These are phyloP conservation scores for Hyaloscypha variabilis DNA, from an alignment of 495 filamentous ascomycete species.

Conservation along the genomic window DNA sequence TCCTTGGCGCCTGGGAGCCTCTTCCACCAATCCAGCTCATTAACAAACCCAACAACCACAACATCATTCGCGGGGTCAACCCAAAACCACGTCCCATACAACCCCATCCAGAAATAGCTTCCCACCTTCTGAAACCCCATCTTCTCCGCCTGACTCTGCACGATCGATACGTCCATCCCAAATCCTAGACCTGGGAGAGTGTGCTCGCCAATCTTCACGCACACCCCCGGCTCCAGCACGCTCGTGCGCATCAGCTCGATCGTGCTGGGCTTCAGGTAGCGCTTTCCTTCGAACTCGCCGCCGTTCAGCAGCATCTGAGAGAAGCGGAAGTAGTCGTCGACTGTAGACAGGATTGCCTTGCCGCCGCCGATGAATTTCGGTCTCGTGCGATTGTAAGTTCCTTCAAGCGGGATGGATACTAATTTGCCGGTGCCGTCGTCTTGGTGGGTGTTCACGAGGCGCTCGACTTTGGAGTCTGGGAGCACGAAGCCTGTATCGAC, in stretches of 20 bases:
- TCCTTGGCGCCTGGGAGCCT: background rate
- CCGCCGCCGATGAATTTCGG: conserved; percentile 9
- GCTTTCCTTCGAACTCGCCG: conserved; percentile 13
- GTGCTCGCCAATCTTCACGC: background rate
- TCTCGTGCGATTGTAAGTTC: conserved; percentile 8
- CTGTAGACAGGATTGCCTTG: conserved; percentile 5
- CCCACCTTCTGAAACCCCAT: background rate
- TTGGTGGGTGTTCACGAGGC: conserved; percentile 12
- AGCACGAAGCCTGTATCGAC: conserved; percentile 9
- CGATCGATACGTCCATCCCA: background rate
- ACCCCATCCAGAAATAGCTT: conserved; percentile 4
- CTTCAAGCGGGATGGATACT: background rate
- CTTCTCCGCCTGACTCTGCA: background rate
- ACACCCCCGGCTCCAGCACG: conserved; percentile 9
- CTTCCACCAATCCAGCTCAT: background rate
- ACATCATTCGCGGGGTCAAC: conserved; percentile 2
- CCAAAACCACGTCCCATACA: conserved; percentile 17
- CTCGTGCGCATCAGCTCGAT: conserved; percentile 15
- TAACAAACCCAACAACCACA: conserved; percentile 5
- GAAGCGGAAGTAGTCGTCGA: conserved; percentile 10
- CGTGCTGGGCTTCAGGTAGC: conserved; percentile 4
- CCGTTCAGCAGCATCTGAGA: conserved; percentile 14
- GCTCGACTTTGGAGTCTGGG: background rate
- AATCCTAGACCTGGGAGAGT: background rate
- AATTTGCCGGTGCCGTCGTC: conserved; percentile 4